These are phyloP conservation scores for Lasiosphaeria hispida DNA, from an alignment of 495 filamentous ascomycete genomes.

Conservation along the genomic window DNA sequence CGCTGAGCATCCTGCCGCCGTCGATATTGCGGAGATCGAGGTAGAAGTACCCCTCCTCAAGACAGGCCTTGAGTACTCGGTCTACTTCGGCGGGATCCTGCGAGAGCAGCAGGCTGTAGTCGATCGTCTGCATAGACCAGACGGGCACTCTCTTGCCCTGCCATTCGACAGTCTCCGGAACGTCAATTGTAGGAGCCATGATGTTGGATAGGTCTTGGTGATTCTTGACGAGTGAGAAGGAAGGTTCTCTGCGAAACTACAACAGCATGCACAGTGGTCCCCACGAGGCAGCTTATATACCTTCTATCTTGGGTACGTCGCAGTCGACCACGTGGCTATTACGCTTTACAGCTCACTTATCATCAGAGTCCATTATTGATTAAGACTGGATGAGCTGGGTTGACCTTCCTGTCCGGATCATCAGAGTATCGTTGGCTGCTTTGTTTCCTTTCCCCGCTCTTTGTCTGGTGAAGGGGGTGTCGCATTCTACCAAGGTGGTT, in stretches of 20 bases:
- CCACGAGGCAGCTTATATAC: too few relatives aligned
- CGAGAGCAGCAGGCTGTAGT: slow-evolving; percentile 47
- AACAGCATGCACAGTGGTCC: too few relatives aligned
- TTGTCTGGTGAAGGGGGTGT: not conserved
- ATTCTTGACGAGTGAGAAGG: too few relatives aligned
- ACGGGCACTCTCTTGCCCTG: slow-evolving; percentile 51
- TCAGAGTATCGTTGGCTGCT: not conserved
- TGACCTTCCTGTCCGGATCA: not conserved
- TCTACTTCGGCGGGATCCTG: slow-evolving; percentile 49
- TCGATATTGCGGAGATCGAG: slow-evolving; percentile 51
- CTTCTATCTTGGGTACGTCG: too few relatives aligned
- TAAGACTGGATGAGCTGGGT: slow-evolving; percentile 1
- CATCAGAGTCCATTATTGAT: too few relatives aligned
- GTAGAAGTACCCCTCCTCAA: slow-evolving; percentile 55
- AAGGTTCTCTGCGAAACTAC: too few relatives aligned
- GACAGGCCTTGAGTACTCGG: slow-evolving; percentile 48
- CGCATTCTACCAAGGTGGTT: slow-evolving; percentile 4
- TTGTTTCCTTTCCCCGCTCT: not conserved
- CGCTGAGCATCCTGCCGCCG: slow-evolving; percentile 45
- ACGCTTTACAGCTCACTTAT: too few relatives aligned
- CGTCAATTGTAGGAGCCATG: slow-evolving; percentile 43
- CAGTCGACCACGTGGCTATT: too few relatives aligned
- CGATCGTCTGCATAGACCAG: slow-evolving; percentile 48
- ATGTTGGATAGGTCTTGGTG: slow-evolving; percentile 3
- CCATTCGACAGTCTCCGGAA: slow-evolving; percentile 46